These are phyloP conservation scores for Fusarium sororula DNA, from an alignment of 2,329 filamentous ascomycete genomes.

Conservation along the genomic window DNA sequence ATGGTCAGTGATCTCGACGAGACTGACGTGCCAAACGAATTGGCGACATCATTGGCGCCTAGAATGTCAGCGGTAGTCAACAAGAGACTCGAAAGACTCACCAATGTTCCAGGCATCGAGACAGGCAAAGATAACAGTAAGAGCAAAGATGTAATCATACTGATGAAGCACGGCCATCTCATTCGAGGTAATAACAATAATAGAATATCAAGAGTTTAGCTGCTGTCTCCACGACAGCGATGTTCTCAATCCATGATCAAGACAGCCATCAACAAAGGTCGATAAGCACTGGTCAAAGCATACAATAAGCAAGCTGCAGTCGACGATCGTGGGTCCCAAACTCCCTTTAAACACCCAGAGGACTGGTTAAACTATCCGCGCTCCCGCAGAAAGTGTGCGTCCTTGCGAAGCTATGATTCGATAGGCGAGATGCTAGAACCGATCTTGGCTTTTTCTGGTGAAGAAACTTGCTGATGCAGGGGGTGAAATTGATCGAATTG, in stretches of 20 bases:
- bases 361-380: conserved; percentile 23
- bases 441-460: conserved; percentile 9
- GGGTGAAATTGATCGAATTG: neutral
- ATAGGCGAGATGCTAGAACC: neutral
- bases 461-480: neutral
- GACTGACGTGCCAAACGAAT: conserved; percentile 77
- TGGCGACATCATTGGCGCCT: conserved; percentile 75
- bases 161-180: conserved; percentile 53
- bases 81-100: conserved; percentile 27
- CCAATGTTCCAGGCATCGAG: conserved; percentile 70
- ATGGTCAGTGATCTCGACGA: conserved; percentile 73
- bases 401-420: conserved; percentile 32
- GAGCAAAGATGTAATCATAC: conserved; percentile 66
- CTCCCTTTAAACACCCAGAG: conserved; percentile 21
- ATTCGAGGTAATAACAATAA: neutral
- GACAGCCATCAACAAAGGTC: conserved; percentile 6
- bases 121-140: conserved; percentile 64
- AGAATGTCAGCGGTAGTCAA: neutral
- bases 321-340: neutral
- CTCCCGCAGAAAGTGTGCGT: conserved; percentile 28
- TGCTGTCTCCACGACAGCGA: conserved; percentile 28
- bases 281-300: conserved; percentile 15
- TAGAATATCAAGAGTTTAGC: neutral
- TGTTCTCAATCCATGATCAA: conserved; percentile 34
- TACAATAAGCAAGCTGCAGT: neutral